Evolutionary conservation across 2,329 filamentous ascomycete species (phyloP).

Genomic region (Cordyceps farinosa): DNA sequence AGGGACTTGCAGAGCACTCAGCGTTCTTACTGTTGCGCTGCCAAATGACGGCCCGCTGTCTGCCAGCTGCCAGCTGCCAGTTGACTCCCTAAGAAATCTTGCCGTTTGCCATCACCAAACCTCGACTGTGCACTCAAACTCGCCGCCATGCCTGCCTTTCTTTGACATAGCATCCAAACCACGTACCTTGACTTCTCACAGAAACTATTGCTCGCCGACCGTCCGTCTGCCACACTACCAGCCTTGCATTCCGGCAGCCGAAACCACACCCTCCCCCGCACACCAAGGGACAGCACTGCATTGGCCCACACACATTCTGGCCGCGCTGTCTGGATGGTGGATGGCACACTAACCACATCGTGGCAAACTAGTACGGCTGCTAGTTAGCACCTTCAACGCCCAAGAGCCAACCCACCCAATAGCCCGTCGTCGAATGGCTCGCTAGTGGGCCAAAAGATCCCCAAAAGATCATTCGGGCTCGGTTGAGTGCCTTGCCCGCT

Average conservation of each 20-base stretch:
- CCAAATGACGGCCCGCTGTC: not conserved
- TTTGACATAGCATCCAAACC: not conserved
- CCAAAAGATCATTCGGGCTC: constrained; percentile 7
- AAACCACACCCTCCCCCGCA: constrained; percentile 11
- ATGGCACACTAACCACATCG: not conserved
- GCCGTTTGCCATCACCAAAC: not conserved
- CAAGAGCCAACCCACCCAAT: not conserved
- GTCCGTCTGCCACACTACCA: constrained; percentile 9
- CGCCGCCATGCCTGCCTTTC: not conserved
- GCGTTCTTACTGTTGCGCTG: not conserved
- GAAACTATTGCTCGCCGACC: not conserved
- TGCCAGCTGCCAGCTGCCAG: not conserved
- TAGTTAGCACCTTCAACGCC: constrained; percentile 8
- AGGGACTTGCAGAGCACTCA: not conserved
- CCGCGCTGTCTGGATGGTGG: not conserved
- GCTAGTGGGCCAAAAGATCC: constrained; percentile 10
- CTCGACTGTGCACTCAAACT: not conserved
- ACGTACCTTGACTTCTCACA: not conserved
- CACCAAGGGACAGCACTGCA: not conserved
- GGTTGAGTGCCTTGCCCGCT: not conserved
- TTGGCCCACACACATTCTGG: constrained; percentile 7
- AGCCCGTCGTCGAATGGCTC: not conserved
- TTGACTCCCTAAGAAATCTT: not conserved
- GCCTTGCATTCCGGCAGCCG: constrained; percentile 16
- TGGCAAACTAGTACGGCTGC: not conserved